phyloP scores from a whole-genome alignment of 2,329 filamentous ascomycete genomes.

The Mariannaea elegans region DNA sequence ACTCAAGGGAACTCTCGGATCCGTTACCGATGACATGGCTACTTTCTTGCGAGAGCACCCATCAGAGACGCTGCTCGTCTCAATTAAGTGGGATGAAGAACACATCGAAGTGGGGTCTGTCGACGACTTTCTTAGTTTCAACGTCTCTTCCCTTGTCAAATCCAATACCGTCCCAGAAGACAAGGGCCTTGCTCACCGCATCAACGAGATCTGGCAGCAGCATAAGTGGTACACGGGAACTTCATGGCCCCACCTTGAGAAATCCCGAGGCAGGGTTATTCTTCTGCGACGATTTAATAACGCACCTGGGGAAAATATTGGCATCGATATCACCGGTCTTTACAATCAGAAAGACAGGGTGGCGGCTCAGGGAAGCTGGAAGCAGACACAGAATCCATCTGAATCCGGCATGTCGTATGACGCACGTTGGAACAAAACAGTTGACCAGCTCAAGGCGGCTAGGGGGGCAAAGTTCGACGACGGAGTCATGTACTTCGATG shows the following conservation, averaged over 20 bases:
- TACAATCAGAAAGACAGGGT: neutral
- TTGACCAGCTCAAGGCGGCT: too few relatives aligned
- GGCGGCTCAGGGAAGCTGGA: neutral
- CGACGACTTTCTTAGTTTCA: neutral
- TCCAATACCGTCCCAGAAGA: too few relatives aligned
- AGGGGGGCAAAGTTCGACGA: too few relatives aligned
- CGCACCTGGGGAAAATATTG: neutral
- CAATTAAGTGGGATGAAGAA: slow-evolving; percentile 7
- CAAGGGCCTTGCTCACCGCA: neutral
- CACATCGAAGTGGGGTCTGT: neutral
- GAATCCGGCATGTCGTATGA: too few relatives aligned
- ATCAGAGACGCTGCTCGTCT: neutral
- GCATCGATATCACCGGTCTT: neutral
- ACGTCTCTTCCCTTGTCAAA: too few relatives aligned
- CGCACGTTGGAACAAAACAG: too few relatives aligned
- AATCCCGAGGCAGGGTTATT: slow-evolving; percentile 1
- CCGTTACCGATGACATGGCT: neutral
- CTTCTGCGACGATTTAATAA: slow-evolving; percentile 6
- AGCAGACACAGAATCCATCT: neutral
- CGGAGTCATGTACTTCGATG: too few relatives aligned
- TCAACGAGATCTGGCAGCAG: slow-evolving; percentile 11
- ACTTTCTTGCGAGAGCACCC: neutral
- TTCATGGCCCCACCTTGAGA: neutral
- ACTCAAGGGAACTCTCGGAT: neutral
- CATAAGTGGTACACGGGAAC: slow-evolving; percentile 7